Percentiles rank a stretch among this genome's conserved stretches.
Conservation (phyloP, 2,329 filamentous ascomycete genomes). For the Albophoma yamanashiensis region DNA sequence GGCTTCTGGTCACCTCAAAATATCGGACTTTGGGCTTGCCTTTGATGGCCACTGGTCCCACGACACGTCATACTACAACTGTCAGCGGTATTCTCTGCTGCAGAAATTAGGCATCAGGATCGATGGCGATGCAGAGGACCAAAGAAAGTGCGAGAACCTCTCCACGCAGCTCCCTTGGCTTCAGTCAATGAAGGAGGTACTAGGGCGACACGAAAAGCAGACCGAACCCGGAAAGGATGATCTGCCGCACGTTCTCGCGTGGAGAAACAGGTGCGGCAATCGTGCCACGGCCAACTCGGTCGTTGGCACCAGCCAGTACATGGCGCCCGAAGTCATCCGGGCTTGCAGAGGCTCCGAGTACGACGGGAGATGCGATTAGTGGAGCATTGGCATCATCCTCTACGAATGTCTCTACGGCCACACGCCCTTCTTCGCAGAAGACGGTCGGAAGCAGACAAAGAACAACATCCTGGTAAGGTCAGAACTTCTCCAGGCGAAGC, state of each 20-base stretch:
- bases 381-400: slow-evolving; percentile 89
- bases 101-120: slow-evolving; percentile 66
- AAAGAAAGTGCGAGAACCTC: slow-evolving; percentile 35
- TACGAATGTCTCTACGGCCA: slow-evolving; percentile 91
- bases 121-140: slow-evolving; percentile 63
- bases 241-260: slow-evolving; percentile 43
- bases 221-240: slow-evolving; percentile 14
- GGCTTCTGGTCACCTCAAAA: slow-evolving; percentile 80
- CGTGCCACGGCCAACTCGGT: slow-evolving; percentile 71
- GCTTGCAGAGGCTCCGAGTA: slow-evolving; percentile 37
- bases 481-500: not conserved
- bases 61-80: slow-evolving; percentile 76
- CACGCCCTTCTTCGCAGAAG: slow-evolving; percentile 79
- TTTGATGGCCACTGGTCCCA: slow-evolving; percentile 96
- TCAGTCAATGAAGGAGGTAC: slow-evolving; percentile 16
- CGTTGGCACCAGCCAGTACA: slow-evolving; percentile 94
- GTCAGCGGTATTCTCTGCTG: slow-evolving; percentile 69
- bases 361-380: slow-evolving; percentile 92
- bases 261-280: slow-evolving; percentile 58
- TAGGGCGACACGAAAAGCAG: slow-evolving; percentile 22
- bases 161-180: slow-evolving; percentile 22
- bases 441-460: slow-evolving; percentile 71
- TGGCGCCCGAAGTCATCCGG: slow-evolving; percentile 90
- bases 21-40: slow-evolving; percentile 90
- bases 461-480: slow-evolving; percentile 65